Evolutionary conservation across 495 filamentous ascomycete genomes (phyloP), one percentile per base, ranked within the genome.

Genomic region (Xylaria castorea): DNA sequence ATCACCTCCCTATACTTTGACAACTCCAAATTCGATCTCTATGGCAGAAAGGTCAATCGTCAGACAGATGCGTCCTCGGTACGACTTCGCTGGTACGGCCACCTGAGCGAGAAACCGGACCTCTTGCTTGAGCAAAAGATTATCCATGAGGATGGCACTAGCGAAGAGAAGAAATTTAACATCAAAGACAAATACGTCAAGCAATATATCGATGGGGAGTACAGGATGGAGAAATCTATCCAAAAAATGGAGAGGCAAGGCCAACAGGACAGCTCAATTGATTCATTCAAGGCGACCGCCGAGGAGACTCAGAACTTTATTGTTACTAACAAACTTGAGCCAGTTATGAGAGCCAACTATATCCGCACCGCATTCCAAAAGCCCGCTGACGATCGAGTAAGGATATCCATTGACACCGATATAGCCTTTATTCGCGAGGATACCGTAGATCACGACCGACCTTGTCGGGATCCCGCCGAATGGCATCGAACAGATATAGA

Each of bases 1-100:
- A 92, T 99, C 77, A 98, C 94, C 27, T 97, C 94, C 25, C 87
- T 99, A 36, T 99, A 99, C 81, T 98, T 98, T 80, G 96, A 98
- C 80, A 97, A 90, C 78, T 82, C 90, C 32, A 89, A 91, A 61
- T 98, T 99, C 80, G 85, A 90, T 48, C 86, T 97, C 46, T 99
- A 99, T 81, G 89, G 88, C 22, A 86, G 92, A 55, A 98, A 98
- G 80, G 89, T 99, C 16, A 90, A 90, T 63, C 90, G 91, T 67
- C 86, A 89, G n/a, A 81, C 87, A 4, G 91, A 94, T 78, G 92
- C 94, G 1, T 90, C 92, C 38, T 97, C 95, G 14, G 81, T 99
- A 66, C 88, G 97, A 7, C 82, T 98, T 46, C 90, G 96, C 55
- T 99, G 96, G 96, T 97, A 93, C 72, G 95, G 94, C 5, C 91